Base-by-base conservation (phyloP, 306 rosid genomes). In the Neltuma alba region DNA sequence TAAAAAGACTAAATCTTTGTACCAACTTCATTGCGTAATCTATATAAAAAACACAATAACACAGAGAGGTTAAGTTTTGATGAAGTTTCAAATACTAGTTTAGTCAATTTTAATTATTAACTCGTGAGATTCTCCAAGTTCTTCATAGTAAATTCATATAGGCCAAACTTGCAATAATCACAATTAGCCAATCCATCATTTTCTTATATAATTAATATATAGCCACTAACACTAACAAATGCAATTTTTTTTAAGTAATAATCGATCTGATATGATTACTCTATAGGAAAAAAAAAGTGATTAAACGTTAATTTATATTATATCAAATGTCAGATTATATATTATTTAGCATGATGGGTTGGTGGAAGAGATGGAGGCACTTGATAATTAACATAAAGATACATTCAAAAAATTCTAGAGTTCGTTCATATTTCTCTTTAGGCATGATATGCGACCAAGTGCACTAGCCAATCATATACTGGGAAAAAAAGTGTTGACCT, bases 131-230 rank as follows among this genome's bases (percentile, higher is more conserved):
- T 62, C 23, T 62, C 5, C 21, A 30, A 61, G 21, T 61, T 61
- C 36, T 61, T 61, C 36, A 30, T 61, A 62, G 10, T 40, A 28
- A 61, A 60, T 25, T 40, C 45, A 5, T 20, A 27, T 11, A 6
- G 47, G 28, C 58, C 30, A 75, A 30, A 60, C 66, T 16, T 41
- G 30, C 60, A 27, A 47, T 27, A 42, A 61, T 41, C 6, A 15
- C 30, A 60, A 58, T 75, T 27, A 30, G 58, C 18, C 70, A 58
- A 60, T 16, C 69, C 36, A 58, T 60, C 70, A 38, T 58, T 75
- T 74, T 74, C 69, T 9, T 57, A 25, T 57, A 25, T 57, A 57
- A 40, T 21, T 44, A 5, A 75, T 18, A 60, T 54, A 27, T 34
- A 40, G n/a, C 37, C 71, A 40, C 50, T 15, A 34, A 23, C 34